These are phyloP conservation scores for Leishmania braziliensis DNA, from an alignment of 208 protist genomes.

Conservation along the genomic window DNA sequence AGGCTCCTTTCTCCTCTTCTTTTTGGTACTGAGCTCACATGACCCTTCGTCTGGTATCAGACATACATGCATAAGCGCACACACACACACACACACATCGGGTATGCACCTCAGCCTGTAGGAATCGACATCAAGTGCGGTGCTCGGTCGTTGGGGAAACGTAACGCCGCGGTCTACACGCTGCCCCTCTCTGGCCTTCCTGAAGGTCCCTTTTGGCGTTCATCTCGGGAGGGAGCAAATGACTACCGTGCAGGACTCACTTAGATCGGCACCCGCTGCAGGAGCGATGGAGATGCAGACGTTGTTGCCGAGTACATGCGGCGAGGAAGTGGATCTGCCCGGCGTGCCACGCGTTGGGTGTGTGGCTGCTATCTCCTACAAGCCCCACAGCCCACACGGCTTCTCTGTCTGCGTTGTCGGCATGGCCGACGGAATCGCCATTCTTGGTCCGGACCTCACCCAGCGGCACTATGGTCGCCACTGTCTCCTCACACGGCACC, in stretches of 20 bases:
- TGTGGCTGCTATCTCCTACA: slow-evolving; percentile 53
- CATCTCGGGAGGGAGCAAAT: neutral
- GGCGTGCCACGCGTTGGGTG: slow-evolving; percentile 71
- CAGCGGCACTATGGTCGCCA: slow-evolving; percentile 31
- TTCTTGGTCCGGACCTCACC: slow-evolving; percentile 64
- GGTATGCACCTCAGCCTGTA: neutral
- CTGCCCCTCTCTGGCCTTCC: neutral
- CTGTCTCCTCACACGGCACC: slow-evolving; percentile 41
- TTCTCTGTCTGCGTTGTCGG: slow-evolving; percentile 64
- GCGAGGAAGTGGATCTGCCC: slow-evolving; percentile 69
- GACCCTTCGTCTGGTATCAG: neutral
- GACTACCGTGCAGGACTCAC: neutral
- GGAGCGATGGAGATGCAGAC: neutral
- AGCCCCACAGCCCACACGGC: slow-evolving; percentile 15
- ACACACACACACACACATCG: neutral
- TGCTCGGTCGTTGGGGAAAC: neutral
- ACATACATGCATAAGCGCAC: neutral
- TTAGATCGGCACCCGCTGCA: neutral
- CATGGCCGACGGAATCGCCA: slow-evolving; percentile 46
- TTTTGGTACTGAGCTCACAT: neutral
- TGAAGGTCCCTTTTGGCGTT: neutral
- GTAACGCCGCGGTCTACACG: neutral
- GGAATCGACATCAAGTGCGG: neutral
- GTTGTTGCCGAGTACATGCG: slow-evolving; percentile 57
- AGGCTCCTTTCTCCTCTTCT: neutral